A percentile compares a stretch with the other conserved stretches of the same genome.
Evolutionary conservation across 306 rosid species (phyloP).

Genomic region (Trifolium dubium): DNA sequence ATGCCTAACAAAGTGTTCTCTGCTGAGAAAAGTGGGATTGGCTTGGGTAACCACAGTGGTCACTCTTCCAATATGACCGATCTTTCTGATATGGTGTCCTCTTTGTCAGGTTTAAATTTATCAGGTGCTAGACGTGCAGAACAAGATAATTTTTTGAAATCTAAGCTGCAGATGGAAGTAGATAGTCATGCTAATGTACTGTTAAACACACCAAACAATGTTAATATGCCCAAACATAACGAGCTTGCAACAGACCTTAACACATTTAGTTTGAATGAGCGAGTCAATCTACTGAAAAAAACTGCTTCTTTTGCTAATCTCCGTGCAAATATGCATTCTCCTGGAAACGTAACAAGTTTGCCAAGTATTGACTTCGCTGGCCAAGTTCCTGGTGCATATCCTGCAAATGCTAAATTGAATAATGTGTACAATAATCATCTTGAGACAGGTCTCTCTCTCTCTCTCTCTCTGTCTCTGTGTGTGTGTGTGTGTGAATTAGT

Average conservation of each 20-base stretch:
- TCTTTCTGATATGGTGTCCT: conserved; percentile 58
- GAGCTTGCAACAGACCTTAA: conserved; percentile 57
- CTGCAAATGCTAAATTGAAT: conserved; percentile 55
- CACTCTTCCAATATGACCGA: conserved; percentile 62
- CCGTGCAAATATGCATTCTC: conserved; percentile 60
- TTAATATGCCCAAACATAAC: conserved; percentile 57
- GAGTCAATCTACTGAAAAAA: conserved; percentile 62
- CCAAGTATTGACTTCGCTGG: conserved; percentile 53
- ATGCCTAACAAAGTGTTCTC: conserved; percentile 61
- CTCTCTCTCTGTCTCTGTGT: neutral
- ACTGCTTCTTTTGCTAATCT: conserved; percentile 77
- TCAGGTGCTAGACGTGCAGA: conserved; percentile 64
- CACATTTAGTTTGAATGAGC: conserved; percentile 53
- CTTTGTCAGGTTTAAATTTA: conserved; percentile 68
- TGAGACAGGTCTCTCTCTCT: conserved; percentile 58
- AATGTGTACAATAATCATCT: conserved; percentile 50
- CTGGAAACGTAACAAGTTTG: conserved; percentile 56
- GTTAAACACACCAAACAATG: conserved; percentile 49
- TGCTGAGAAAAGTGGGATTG: conserved; percentile 55
- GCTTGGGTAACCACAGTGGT: conserved; percentile 56
- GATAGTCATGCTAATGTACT: conserved; percentile 58
- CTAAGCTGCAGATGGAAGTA: conserved; percentile 64
- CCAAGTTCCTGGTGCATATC: conserved; percentile 56
- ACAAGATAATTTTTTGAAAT: conserved; percentile 61
- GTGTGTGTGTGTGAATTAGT: conserved; percentile 16